phyloP scores from a whole-genome alignment of 2,329 filamentous ascomycete species.

The Fusarium praegraminearum region DNA sequence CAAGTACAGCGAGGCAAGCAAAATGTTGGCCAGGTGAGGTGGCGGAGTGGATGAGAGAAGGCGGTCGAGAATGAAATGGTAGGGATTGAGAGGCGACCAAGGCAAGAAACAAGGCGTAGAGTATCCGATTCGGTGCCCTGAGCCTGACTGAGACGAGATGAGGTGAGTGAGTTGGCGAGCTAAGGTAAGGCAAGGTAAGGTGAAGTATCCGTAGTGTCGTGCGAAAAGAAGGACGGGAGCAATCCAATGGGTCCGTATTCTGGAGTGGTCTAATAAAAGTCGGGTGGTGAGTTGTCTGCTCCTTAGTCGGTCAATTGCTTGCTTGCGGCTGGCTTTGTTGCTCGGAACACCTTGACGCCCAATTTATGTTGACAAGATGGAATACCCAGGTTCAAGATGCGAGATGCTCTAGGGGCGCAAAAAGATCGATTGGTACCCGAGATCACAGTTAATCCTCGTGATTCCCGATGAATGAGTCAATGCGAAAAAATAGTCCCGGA shows the following conservation, averaged over 20 bases:
- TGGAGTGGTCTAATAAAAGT: constrained; percentile 23
- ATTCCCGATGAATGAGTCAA: constrained; percentile 19
- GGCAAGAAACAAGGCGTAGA: constrained; percentile 33
- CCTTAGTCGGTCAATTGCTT: constrained; percentile 38
- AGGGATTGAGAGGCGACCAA: constrained; percentile 36
- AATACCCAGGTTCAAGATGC: constrained; percentile 27
- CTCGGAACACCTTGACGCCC: constrained; percentile 33
- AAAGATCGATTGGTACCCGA: constrained; percentile 34
- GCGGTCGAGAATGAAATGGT: constrained; percentile 41
- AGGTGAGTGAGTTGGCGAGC: constrained; percentile 32
- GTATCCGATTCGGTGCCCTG: constrained; percentile 33
- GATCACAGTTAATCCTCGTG: constrained; percentile 13
- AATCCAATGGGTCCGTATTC: constrained; percentile 24
- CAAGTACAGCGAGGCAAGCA: constrained; percentile 24
- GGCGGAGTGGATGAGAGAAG: constrained; percentile 43
- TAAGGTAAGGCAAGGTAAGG: constrained; percentile 12
- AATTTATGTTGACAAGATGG: constrained; percentile 26
- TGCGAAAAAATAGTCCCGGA: constrained; percentile 11
- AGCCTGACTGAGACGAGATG: constrained; percentile 8
- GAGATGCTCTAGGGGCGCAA: constrained; percentile 16
- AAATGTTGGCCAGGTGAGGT: constrained; percentile 34
- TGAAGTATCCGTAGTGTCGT: constrained; percentile 21
- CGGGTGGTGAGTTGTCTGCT: constrained; percentile 36
- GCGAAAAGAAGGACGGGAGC: constrained; percentile 14
- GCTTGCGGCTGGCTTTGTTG: constrained; percentile 18